These are phyloP conservation scores for Trichoderma arundinaceum DNA, from an alignment of 2,329 filamentous ascomycete genomes.

Conservation along the genomic window DNA sequence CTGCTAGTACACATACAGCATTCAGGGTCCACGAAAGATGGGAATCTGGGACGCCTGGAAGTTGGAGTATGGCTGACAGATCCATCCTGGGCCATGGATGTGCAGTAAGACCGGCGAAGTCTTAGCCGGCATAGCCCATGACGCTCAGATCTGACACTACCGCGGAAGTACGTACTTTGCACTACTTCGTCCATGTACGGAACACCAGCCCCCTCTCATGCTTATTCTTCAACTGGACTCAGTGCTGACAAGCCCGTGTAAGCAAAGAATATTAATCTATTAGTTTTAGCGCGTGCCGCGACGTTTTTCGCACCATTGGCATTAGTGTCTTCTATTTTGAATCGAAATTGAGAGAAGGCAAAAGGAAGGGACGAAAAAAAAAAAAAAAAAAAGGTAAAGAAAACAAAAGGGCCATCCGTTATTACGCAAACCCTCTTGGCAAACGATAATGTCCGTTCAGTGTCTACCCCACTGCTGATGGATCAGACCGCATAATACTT, in stretches of 20 bases:
- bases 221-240: slow-evolving; percentile 8
- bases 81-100: slow-evolving; percentile 1
- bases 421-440: not conserved
- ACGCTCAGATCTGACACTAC: slow-evolving; percentile 23
- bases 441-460: not conserved
- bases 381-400: not conserved
- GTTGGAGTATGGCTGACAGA: slow-evolving; percentile 10
- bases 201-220: not conserved
- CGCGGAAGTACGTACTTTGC: not conserved
- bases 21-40: slow-evolving; percentile 9
- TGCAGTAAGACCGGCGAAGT: slow-evolving; percentile 17
- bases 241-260: slow-evolving; percentile 6
- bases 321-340: slow-evolving; percentile 7
- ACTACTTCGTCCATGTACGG: not conserved
- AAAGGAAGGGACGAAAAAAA: not conserved
- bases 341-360: not conserved
- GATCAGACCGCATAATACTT: not conserved
- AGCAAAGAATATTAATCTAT: slow-evolving; percentile 8
- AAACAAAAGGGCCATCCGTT: not conserved
- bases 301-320: not conserved
- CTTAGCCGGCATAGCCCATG: slow-evolving; percentile 8
- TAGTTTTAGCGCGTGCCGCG: slow-evolving; percentile 1
- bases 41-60: slow-evolving; percentile 4
- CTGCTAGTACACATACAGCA: not conserved
- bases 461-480: not conserved